phyloP scores from a whole-genome alignment of 192 early-diverging fungal genomes.

The Linnemannia hyalina region DNA sequence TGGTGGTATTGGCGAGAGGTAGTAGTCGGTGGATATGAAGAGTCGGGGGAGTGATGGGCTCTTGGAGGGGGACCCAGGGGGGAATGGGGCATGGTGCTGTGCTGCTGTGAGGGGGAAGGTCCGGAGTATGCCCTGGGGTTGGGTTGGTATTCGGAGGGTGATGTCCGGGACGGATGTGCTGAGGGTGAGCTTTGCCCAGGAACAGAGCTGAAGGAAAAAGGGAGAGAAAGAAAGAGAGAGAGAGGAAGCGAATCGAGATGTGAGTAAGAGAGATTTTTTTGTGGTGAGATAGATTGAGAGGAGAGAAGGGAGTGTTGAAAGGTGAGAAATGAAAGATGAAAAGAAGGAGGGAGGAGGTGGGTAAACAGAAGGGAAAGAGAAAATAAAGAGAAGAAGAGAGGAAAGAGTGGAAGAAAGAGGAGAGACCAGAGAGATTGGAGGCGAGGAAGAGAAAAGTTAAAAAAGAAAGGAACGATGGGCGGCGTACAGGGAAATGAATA shows the following conservation, averaged over 20 bases:
- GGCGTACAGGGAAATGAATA: background rate
- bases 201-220: background rate
- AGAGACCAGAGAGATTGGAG: background rate
- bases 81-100: constrained; percentile 5
- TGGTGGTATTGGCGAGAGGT: background rate
- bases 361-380: background rate
- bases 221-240: background rate
- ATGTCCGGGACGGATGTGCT: background rate
- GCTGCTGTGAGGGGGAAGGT: background rate
- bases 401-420: background rate
- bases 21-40: constrained; percentile 8
- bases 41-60: constrained; percentile 8
- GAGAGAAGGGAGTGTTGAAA: background rate
- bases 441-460: background rate
- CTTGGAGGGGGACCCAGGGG: background rate
- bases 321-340: background rate
- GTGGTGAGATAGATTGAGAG: background rate
- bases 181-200: background rate
- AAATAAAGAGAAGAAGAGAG: background rate
- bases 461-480: background rate
- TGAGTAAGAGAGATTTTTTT: background rate
- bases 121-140: background rate
- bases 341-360: background rate
- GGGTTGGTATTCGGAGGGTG: background rate
- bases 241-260: background rate